Conservation (phyloP, 2,329 filamentous ascomycete genomes). For the Amylocarpus encephaloides region DNA sequence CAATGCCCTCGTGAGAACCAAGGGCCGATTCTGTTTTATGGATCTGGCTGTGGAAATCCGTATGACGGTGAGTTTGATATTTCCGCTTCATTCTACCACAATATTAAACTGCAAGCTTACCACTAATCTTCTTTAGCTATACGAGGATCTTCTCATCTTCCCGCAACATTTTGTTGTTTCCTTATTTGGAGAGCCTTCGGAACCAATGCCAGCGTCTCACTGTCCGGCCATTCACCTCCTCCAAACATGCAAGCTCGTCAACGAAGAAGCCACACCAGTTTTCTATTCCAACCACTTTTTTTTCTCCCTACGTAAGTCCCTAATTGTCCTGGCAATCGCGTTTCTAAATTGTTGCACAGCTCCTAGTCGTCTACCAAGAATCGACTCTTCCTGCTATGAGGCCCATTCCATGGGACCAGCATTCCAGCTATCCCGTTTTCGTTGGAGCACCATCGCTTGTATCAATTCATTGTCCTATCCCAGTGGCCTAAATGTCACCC, state of each 20-base stretch:
- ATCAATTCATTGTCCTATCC: conserved; percentile 8
- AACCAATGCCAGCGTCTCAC: conserved; percentile 2
- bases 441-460: conserved; percentile 17
- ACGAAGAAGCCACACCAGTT: conserved; percentile 28
- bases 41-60: conserved; percentile 29
- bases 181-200: neutral
- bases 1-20: conserved; percentile 11
- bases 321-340: neutral
- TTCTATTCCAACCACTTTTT: conserved; percentile 30
- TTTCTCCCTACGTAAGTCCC: conserved; percentile 21
- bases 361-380: neutral
- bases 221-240: conserved; percentile 27
- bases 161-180: conserved; percentile 8
- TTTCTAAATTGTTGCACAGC: neutral
- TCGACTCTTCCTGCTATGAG: neutral
- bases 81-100: neutral
- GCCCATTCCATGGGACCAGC: neutral
- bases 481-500: neutral
- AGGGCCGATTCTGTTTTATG: conserved; percentile 22
- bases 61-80: conserved; percentile 23
- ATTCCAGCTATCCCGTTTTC: conserved; percentile 12
- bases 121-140: conserved; percentile 11
- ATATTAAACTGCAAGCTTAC: neutral
- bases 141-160: conserved; percentile 20
- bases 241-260: conserved; percentile 29